Conservation (phyloP, 805 yeast genomes). For the Jamesozyma rosinii region DNA sequence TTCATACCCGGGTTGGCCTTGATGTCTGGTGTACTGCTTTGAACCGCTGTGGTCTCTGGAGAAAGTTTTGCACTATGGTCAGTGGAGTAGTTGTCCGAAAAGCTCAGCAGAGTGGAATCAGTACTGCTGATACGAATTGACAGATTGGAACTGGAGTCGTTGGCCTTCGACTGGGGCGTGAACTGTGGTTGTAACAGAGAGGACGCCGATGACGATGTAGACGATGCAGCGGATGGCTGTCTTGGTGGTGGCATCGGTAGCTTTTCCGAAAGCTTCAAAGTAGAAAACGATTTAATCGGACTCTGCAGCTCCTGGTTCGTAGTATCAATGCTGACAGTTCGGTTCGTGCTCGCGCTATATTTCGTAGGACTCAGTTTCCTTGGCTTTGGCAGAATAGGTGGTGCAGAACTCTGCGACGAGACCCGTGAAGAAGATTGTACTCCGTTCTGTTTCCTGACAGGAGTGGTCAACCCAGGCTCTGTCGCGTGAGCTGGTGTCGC, state of each 20-base stretch:
- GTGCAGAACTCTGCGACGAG: conserved; percentile 9
- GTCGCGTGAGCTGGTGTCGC: conserved; percentile 1
- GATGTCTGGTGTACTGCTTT: background rate
- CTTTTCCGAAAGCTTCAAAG: conserved; percentile 4
- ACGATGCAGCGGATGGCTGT: background rate
- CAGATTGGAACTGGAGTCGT: conserved; percentile 6
- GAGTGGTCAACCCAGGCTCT: background rate
- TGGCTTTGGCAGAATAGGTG: conserved; percentile 24
- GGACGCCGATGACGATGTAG: background rate
- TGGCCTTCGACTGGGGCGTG: background rate
- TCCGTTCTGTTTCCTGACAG: background rate
- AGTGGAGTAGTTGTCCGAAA: conserved; percentile 2
- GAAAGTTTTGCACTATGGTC: background rate
- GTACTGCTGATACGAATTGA: conserved; percentile 14
- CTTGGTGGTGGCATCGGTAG: conserved; percentile 5
- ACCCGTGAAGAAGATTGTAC: background rate
- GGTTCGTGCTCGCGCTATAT: conserved; percentile 2
- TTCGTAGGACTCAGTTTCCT: conserved; percentile 7
- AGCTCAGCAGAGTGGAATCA: conserved; percentile 8
- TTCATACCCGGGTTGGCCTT: background rate
- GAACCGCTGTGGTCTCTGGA: background rate
- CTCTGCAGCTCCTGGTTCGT: conserved; percentile 2
- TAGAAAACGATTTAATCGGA: conserved; percentile 9
- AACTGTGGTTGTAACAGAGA: background rate
- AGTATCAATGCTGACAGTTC: conserved; percentile 7